Percentiles rank a stretch among this genome's conserved stretches.
These are phyloP conservation scores for Oryza meridionalis DNA, from an alignment of 176 grass and related monocot species.

Conservation along the genomic window DNA sequence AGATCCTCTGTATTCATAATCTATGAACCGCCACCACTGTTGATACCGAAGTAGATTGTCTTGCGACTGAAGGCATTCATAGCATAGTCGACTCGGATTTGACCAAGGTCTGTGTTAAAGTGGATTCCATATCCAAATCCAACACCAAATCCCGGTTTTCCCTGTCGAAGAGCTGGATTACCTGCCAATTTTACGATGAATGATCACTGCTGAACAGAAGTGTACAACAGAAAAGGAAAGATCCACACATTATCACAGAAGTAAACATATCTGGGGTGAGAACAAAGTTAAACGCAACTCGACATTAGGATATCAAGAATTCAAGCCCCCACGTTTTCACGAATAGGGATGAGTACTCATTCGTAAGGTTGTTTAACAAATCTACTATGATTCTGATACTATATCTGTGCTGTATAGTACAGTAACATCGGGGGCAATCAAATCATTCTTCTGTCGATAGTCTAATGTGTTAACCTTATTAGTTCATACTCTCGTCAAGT, in stretches of 20 bases:
- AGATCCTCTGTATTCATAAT: slow-evolving; percentile 8
- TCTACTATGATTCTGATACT: neutral
- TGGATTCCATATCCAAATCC: slow-evolving; percentile 87
- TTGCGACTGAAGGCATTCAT: slow-evolving; percentile 87
- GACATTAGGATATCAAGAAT: neutral
- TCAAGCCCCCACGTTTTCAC: neutral
- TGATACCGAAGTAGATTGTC: slow-evolving; percentile 91
- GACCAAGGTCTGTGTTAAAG: slow-evolving; percentile 82
- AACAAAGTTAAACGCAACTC: neutral
- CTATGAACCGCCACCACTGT: slow-evolving; percentile 61
- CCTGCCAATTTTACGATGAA: slow-evolving; percentile 52
- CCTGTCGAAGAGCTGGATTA: slow-evolving; percentile 79
- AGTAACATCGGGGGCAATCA: neutral
- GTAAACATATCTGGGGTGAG: neutral
- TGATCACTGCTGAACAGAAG: slow-evolving; percentile 1
- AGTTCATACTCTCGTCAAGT: neutral
- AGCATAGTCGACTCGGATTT: slow-evolving; percentile 75
- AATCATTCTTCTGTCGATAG: neutral
- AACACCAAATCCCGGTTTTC: slow-evolving; percentile 86
- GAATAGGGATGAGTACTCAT: neutral
- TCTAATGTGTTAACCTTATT: neutral
- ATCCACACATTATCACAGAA: neutral
- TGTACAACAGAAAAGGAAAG: neutral
- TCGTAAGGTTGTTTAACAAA: neutral
- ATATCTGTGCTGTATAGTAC: neutral